Conservation (phyloP, 805 yeast genomes). For the Candida saitoana region DNA sequence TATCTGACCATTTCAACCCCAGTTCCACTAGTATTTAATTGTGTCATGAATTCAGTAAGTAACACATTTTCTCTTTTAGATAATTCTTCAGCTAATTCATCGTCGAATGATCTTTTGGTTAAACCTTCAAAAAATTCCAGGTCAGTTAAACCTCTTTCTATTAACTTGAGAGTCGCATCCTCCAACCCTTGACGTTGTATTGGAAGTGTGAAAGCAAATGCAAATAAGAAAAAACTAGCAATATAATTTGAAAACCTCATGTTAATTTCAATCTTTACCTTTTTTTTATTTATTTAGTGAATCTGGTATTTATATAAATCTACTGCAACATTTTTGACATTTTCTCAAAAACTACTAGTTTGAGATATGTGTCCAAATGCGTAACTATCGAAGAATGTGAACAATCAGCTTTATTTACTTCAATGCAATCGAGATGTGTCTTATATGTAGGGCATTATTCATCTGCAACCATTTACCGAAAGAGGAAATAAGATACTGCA, state of each 20-base stretch:
- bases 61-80: conserved; percentile 3
- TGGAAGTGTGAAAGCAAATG: conserved; percentile 9
- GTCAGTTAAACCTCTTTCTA: not conserved
- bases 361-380: not conserved
- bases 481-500: not conserved
- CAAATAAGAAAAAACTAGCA: conserved; percentile 7
- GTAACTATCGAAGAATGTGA: not conserved
- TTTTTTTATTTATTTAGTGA: not conserved
- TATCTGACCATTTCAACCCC: conserved; percentile 10
- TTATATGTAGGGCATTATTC: not conserved
- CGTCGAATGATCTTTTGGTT: not conserved
- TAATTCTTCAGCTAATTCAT: not conserved
- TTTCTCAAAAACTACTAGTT: not conserved
- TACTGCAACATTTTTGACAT: not conserved
- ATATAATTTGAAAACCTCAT: conserved; percentile 9
- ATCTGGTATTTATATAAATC: not conserved
- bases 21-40: conserved; percentile 10
- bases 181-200: not conserved
- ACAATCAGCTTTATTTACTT: not conserved
- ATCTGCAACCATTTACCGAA: not conserved
- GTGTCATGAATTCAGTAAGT: conserved; percentile 10
- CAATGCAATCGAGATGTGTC: not conserved
- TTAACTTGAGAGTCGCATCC: not conserved
- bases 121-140: not conserved
- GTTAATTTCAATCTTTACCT: not conserved